Evolutionary conservation across 1,284 basidiomycete genomes (phyloP).

Genomic region (Psilocybe mexicana): DNA sequence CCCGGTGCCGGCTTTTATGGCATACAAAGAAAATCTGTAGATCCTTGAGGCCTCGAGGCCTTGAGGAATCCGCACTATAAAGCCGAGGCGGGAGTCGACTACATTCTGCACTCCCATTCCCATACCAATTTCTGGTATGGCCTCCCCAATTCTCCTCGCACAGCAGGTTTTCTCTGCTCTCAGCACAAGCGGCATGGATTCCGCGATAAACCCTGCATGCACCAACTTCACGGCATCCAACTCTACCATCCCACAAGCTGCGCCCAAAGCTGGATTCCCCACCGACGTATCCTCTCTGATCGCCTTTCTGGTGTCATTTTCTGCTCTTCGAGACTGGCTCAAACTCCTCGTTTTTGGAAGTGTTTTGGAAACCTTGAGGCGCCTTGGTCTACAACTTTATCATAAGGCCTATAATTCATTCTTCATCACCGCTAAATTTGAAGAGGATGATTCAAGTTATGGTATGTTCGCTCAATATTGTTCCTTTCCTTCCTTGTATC

Average conservation of each 20-base stretch:
- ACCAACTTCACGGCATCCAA: constrained; percentile 3
- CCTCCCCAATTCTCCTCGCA: constrained; percentile 19
- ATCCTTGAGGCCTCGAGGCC: not conserved
- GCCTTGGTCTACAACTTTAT: constrained; percentile 45
- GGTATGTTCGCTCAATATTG: constrained; percentile 38
- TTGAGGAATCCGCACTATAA: not conserved
- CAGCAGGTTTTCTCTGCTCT: constrained; percentile 28
- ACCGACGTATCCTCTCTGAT: constrained; percentile 33
- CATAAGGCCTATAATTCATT: constrained; percentile 47
- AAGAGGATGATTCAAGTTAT: constrained; percentile 57
- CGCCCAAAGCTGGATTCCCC: constrained; percentile 7
- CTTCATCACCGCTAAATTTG: constrained; percentile 64
- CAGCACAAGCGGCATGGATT: constrained; percentile 5
- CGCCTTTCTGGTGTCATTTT: constrained; percentile 46
- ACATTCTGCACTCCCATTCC: not conserved
- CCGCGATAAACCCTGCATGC: not conserved
- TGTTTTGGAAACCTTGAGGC: constrained; percentile 56
- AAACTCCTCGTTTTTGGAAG: constrained; percentile 65
- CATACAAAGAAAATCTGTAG: not conserved
- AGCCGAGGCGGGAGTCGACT: not conserved
- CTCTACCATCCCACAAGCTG: not conserved
- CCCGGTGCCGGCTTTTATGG: not conserved
- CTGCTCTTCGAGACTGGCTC: constrained; percentile 62
- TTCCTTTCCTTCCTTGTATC: not conserved
- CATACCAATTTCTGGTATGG: constrained; percentile 5